These are phyloP conservation scores for Baorangia bicolor DNA, from an alignment of 768 basidiomycete species.

Conservation along the genomic window DNA sequence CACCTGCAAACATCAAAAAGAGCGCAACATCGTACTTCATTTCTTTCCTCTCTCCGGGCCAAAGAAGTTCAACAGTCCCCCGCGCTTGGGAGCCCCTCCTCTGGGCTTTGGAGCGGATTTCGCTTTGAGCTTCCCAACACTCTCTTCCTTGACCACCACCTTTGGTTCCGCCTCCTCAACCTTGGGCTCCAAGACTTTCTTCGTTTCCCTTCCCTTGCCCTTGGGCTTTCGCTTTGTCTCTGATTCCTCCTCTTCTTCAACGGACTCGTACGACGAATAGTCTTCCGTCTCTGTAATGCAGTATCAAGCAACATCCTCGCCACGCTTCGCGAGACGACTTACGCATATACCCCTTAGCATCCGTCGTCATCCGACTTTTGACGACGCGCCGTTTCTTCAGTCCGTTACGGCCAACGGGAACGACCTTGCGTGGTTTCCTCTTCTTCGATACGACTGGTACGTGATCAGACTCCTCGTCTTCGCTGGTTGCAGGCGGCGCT, in stretches of 20 bases:
- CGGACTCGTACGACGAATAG: conserved; percentile 80
- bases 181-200: conserved; percentile 16
- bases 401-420: conserved; percentile 79
- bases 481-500: conserved; percentile 27
- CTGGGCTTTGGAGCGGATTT: conserved; percentile 17
- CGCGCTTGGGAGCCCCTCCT: conserved; percentile 25
- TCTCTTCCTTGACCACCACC: conserved; percentile 12
- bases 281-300: conserved; percentile 62
- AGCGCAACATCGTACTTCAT: conserved; percentile 7
- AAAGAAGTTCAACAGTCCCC: conserved; percentile 34
- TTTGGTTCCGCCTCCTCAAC: conserved; percentile 18
- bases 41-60: conserved; percentile 32
- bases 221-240: conserved; percentile 24
- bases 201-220: conserved; percentile 19
- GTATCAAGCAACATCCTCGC: neutral
- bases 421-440: conserved; percentile 51
- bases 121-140: conserved; percentile 14
- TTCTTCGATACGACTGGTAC: conserved; percentile 35
- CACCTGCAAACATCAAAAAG: neutral
- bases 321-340: conserved; percentile 21
- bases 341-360: conserved; percentile 77
- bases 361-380: conserved; percentile 53
- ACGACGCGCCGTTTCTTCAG: conserved; percentile 68
- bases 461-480: conserved; percentile 30
- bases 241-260: conserved; percentile 49